A percentile compares a stretch with the other conserved stretches of the same genome.
phyloP scores from a whole-genome alignment of 176 grass and related monocot species.

The Eleusine coracana region DNA sequence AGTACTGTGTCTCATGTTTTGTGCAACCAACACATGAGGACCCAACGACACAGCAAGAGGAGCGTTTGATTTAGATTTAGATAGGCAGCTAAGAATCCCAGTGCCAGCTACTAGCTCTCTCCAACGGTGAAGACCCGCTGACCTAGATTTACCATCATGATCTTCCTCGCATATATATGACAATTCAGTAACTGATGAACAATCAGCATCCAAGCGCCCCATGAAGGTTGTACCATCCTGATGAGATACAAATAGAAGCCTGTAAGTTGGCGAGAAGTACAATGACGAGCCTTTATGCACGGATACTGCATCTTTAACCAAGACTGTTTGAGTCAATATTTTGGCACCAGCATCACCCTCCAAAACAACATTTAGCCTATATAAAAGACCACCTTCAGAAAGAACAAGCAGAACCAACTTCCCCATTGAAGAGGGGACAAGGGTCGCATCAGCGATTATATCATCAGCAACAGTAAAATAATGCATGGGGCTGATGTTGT shows the following conservation, averaged over 20 bases:
- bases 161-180: conserved; percentile 83
- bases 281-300: conserved; percentile 80
- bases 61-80: conserved; percentile 74
- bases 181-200: conserved; percentile 62
- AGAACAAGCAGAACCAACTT: conserved; percentile 89
- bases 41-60: conserved; percentile 68
- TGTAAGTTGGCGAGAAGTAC: conserved; percentile 88
- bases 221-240: conserved; percentile 86
- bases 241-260: conserved; percentile 85
- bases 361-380: conserved; percentile 83
- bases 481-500: conserved; percentile 91
- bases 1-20: conserved; percentile 78
- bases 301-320: conserved; percentile 55
- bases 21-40: conserved; percentile 67
- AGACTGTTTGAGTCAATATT: conserved; percentile 76
- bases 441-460: conserved; percentile 75
- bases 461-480: conserved; percentile 94
- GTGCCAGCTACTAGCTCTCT: conserved; percentile 84
- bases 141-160: conserved; percentile 75
- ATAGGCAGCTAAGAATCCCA: conserved; percentile 83
- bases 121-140: conserved; percentile 83
- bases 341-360: conserved; percentile 83
- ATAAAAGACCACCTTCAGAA: conserved; percentile 82
- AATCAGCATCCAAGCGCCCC: conserved; percentile 77
- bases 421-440: conserved; percentile 85